Base-by-base conservation (phyloP, 2,329 filamentous ascomycete species). In the Huntiella savannae region DNA sequence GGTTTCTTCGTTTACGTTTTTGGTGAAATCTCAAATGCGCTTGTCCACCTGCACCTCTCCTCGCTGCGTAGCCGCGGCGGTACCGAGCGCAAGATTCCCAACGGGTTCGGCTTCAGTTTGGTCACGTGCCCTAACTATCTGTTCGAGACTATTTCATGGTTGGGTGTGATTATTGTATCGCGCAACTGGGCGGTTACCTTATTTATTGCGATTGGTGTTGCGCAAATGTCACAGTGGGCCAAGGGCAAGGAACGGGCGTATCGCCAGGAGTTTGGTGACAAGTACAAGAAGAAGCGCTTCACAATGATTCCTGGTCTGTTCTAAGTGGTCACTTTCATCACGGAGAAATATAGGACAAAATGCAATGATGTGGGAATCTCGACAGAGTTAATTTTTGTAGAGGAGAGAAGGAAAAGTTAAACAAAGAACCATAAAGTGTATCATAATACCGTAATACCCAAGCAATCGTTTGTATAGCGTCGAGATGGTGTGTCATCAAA, bases 41-140 rank as follows among this genome's bases (percentile, higher is more conserved):
- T 77, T 52, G 77, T 87, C 1, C 91, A 98, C 63, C 61, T 80
- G 54, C 80, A 84, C 46, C 72, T 98, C 17, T 77, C 81, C 22
- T 71, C 74, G 51, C 72, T 98, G 52, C 79, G 91, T 43, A 79
- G 77, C 48, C 69, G 75, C 0, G 87, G 87, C 47, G 82, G 80
- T 53, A 88, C 82, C 1, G 85, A 92, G 60, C 75, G 88, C 50
- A 86, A 85, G 55, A 92, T 98, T 52, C 91, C 91, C 1, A 68
- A 68, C 48, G 91, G 91, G 19, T 75, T 88, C 49, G 84, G 87
- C 28, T 96, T 95, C 62, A 69, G 67, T 52, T 64, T 83, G 33
- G 88, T 98, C 45, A 98, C 91, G 10, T 93, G 87, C 66, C 91
- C 91, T 37, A 98, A 98, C 67, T 98, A 98, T 68, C 75, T 93